phyloP scores from a whole-genome alignment of 768 basidiomycete genomes.

The Lentinula guzmanii region DNA sequence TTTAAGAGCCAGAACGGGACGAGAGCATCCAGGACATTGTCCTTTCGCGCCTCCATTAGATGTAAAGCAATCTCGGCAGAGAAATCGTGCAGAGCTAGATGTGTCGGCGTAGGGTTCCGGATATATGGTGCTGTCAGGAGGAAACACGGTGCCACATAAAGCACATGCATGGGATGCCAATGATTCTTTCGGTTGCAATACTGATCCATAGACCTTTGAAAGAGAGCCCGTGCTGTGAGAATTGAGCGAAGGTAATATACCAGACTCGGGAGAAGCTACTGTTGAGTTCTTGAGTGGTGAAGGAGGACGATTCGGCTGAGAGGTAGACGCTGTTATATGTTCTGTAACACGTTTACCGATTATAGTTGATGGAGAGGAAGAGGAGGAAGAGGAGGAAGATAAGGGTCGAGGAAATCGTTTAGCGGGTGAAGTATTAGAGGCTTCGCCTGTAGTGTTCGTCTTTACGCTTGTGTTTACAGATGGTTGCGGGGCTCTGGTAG shows the following conservation, averaged over 20 bases:
- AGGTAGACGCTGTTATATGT: conserved; percentile 50
- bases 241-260: conserved; percentile 53
- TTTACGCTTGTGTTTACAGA: conserved; percentile 11
- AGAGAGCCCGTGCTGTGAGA: conserved; percentile 38
- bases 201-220: conserved; percentile 81
- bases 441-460: conserved; percentile 11
- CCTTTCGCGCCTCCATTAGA: conserved; percentile 74
- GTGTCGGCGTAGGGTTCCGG: conserved; percentile 50
- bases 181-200: conserved; percentile 73
- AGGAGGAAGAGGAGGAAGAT: conserved; percentile 23
- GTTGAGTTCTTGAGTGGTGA: conserved; percentile 55
- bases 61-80: conserved; percentile 72
- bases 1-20: conserved; percentile 69
- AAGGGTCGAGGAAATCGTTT: conserved; percentile 49
- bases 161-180: conserved; percentile 66
- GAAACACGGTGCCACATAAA: conserved; percentile 57
- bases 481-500: conserved; percentile 22
- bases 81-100: conserved; percentile 44
- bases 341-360: conserved; percentile 47
- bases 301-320: conserved; percentile 36
- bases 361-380: conserved; percentile 20
- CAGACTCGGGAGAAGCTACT: conserved; percentile 47
- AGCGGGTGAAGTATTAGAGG: conserved; percentile 20
- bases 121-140: conserved; percentile 82
- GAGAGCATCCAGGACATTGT: conserved; percentile 57